Conservation (phyloP, 768 basidiomycete genomes). For the Crepidotus variabilis region DNA sequence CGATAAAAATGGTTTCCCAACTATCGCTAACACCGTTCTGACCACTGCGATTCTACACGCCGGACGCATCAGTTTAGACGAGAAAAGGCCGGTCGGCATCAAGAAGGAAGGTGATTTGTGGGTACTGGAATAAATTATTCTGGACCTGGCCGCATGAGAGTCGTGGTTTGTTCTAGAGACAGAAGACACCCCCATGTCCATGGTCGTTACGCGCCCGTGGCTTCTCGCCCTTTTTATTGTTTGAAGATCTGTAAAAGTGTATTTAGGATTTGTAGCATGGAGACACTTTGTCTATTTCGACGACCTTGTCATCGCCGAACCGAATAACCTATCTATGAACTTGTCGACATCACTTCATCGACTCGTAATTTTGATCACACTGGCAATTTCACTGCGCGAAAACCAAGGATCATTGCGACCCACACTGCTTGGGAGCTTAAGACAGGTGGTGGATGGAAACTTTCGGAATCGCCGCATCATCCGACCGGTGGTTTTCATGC, state of each 20-base stretch:
- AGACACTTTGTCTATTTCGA: background rate
- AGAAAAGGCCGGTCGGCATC: slow-evolving; percentile 81
- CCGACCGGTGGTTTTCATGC: background rate
- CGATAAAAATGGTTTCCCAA: slow-evolving; percentile 79
- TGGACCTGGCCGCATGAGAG: slow-evolving; percentile 11
- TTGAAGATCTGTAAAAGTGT: background rate
- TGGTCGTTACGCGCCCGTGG: background rate
- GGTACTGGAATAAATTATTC: slow-evolving; percentile 54
- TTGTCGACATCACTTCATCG: background rate
- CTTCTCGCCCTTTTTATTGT: background rate
- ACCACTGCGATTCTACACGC: slow-evolving; percentile 89
- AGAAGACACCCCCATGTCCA: background rate
- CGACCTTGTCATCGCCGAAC: background rate
- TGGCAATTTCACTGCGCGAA: background rate
- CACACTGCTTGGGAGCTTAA: no score
- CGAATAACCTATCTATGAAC: background rate
- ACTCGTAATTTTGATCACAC: background rate
- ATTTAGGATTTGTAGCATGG: background rate
- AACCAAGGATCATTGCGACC: no score
- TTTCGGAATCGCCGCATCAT: background rate
- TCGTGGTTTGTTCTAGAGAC: background rate
- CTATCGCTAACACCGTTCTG: slow-evolving; percentile 83
- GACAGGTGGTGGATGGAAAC: no score
- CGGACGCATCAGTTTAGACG: slow-evolving; percentile 85
- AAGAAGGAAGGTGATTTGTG: slow-evolving; percentile 61